These are phyloP conservation scores for Astraeus odoratus DNA, from an alignment of 768 basidiomycete genomes.

Conservation along the genomic window DNA sequence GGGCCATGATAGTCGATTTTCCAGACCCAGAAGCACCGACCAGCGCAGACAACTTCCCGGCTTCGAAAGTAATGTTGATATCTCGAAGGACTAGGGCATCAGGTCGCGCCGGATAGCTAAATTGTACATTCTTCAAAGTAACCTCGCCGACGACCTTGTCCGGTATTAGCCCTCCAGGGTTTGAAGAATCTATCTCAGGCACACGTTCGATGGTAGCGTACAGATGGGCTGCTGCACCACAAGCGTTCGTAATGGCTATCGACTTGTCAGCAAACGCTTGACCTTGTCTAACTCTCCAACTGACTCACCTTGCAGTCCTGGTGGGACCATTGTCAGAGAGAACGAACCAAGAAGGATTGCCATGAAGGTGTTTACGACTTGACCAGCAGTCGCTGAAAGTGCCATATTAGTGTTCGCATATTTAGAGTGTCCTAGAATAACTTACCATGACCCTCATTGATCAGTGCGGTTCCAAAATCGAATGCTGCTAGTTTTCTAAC, in stretches of 20 bases:
- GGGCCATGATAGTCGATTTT: slow-evolving; percentile 68
- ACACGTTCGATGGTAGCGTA: slow-evolving; percentile 84
- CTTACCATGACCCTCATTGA: slow-evolving; percentile 51
- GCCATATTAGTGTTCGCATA: not conserved
- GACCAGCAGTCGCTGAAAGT: slow-evolving; percentile 51
- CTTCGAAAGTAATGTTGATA: slow-evolving; percentile 57
- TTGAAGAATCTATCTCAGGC: slow-evolving; percentile 78
- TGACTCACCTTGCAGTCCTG: slow-evolving; percentile 71
- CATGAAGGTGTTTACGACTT: slow-evolving; percentile 78
- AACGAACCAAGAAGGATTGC: slow-evolving; percentile 87
- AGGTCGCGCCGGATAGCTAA: slow-evolving; percentile 81
- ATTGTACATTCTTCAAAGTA: slow-evolving; percentile 63
- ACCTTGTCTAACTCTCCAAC: not conserved
- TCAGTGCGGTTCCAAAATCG: slow-evolving; percentile 44
- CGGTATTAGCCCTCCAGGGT: slow-evolving; percentile 60
- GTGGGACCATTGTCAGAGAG: slow-evolving; percentile 76
- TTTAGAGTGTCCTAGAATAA: not conserved
- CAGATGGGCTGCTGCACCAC: slow-evolving; percentile 82
- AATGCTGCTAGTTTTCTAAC: not conserved
- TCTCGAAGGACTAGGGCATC: slow-evolving; percentile 73
- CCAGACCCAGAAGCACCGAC: slow-evolving; percentile 79
- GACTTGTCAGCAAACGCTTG: not conserved
- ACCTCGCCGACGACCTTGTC: slow-evolving; percentile 66
- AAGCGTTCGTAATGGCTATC: slow-evolving; percentile 69
- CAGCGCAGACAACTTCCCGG: slow-evolving; percentile 71